Conservation (phyloP, 331 rosid species). For the Prunus yedoensis region DNA sequence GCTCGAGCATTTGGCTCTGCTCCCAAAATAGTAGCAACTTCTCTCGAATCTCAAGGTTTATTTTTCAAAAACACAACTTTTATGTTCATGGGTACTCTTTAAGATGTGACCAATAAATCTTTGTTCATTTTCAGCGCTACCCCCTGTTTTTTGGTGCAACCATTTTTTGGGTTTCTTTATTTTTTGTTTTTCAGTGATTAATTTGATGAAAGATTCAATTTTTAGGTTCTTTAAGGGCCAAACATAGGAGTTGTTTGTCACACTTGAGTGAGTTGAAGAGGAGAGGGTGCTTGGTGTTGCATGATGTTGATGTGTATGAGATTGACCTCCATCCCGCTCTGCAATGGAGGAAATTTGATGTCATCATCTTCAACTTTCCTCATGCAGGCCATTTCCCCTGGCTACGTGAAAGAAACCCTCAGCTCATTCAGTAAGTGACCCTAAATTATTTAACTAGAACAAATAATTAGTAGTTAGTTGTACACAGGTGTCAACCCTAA, state of each 20-base stretch:
- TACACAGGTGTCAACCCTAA: no score
- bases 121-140: no score
- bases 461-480: no score
- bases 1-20: slow-evolving; percentile 34
- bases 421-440: slow-evolving; percentile 25
- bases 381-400: slow-evolving; percentile 35
- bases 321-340: slow-evolving; percentile 34
- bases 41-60: slow-evolving; percentile 28
- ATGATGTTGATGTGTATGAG: slow-evolving; percentile 30
- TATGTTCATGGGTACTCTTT: neutral
- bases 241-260: neutral
- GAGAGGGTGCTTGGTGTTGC: slow-evolving; percentile 28
- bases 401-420: neutral
- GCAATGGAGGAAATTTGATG: slow-evolving; percentile 9
- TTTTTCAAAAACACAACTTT: neutral
- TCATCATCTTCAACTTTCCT: slow-evolving; percentile 44
- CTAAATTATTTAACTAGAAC: no score
- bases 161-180: neutral
- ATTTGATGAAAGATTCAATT: neutral
- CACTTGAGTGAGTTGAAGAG: slow-evolving; percentile 26
- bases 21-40: slow-evolving; percentile 37
- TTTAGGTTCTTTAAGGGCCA: neutral
- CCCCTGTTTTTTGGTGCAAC: neutral
- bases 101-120: neutral
- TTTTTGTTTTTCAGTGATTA: neutral